Evolutionary conservation across 345 rosid species (phyloP), one percentile per base, ranked within the genome.

Genomic region (Bruguiera gymnorhiza): DNA sequence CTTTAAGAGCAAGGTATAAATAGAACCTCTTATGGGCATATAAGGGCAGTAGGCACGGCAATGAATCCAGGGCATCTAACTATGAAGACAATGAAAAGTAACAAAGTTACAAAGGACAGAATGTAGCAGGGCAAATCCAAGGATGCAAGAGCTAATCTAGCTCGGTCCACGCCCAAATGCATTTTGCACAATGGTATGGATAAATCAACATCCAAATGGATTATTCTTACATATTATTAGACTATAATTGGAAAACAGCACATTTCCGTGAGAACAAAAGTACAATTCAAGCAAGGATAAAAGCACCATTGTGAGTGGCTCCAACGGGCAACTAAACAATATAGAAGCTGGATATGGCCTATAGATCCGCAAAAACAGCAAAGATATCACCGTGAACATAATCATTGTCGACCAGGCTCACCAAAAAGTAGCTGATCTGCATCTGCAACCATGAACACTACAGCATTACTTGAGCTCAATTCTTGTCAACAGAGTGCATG

Each of bases 381-480:
- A 90, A 93, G 51, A 93, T 79, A 65, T 93, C 82, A 13, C 95
- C 84, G 18, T 82, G 62, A 72, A 93, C 69, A 78, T 86, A 88
- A 51, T 93, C 93, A 4, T 93, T 90, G 63, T 90, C 98, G 13
- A 90, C 98, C 88, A 94, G 86, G 85, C 97, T 94, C 29, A 88
- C 97, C 88, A 94, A 78, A 75, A 73, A 92, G 86, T 84, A 85
- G 81, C 74, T 85, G 80, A 79, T 83, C 76, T 92, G 86, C 70
- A 92, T 84, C 99, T 92, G 94, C 87, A 86, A 30, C 26, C 31
- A 62, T 68, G 39, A 30, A 32, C 58, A 53, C 54, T 37, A 15
- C 7, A 39, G 16, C 18, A 53, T 24, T 53, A 31, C 18, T 21
- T 2, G 18, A 43, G 50, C 50, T 43, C 50, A 13, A 43, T 43